Evolutionary conservation across 257 asterid species (phyloP).

Genomic region (Plantago major): DNA sequence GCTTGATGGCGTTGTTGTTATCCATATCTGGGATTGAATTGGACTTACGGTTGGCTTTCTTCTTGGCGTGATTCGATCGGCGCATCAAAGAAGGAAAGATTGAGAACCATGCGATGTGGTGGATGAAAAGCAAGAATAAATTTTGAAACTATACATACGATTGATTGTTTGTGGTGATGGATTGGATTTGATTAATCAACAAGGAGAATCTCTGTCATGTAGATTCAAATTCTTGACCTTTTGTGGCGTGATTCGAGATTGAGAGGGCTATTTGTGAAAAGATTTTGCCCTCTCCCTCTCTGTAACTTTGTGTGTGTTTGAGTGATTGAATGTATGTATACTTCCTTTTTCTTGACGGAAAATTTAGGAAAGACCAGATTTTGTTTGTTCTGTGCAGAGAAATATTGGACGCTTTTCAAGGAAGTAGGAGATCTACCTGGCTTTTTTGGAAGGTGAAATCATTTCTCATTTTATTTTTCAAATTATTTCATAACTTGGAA

Average conservation of each 20-base stretch:
- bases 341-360: not conserved
- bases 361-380: not conserved
- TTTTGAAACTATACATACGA: conserved; percentile 3
- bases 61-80: conserved; percentile 63
- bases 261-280: conserved; percentile 30
- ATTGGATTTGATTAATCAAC: conserved; percentile 18
- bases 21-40: conserved; percentile 41
- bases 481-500: not conserved
- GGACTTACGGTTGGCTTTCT: conserved; percentile 1
- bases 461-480: not conserved
- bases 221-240: not conserved
- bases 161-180: conserved; percentile 16
- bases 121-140: conserved; percentile 18
- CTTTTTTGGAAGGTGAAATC: not conserved
- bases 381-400: not conserved
- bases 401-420: not conserved
- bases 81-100: conserved; percentile 73
- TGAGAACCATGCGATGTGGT: conserved; percentile 56
- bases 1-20: conserved; percentile 38
- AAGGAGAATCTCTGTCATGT: not conserved
- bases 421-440: not conserved
- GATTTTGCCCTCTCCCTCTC: conserved; percentile 29
- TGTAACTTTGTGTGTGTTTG: not conserved
- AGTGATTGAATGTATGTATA: not conserved
- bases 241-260: conserved; percentile 5